Base-by-base conservation (phyloP, 352 stramenopile genomes). In the Globisporangium nodosum region DNA sequence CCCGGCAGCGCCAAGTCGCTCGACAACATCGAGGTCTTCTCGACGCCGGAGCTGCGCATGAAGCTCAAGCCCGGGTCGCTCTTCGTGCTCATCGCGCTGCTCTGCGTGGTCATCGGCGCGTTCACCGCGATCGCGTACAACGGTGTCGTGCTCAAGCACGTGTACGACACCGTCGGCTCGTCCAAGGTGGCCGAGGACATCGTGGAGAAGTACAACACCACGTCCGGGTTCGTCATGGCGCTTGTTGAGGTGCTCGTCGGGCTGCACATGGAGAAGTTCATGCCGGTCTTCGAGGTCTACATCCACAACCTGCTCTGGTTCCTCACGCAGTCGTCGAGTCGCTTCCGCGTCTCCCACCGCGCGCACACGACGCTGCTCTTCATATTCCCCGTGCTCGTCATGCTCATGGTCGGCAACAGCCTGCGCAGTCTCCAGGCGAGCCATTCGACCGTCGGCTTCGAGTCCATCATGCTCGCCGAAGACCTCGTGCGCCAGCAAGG, bases 281-380 rank as follows among this genome's bases (percentile, higher is more conserved):
- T 74, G 35, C 66, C 74, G 4, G 60, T 70, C 42, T 70, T 78
- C 45, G 50, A 69, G 5, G 70, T 82, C 18, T 82, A 78, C 56
- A 53, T 85, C 3, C 68, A 85, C 68, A 85, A 85, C 58, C 11
- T 62, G 49, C 55, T 81, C 9, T 81, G 61, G 63, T 70, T 78
- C 63, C 35, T 72, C 50, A 21, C 60, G 40, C 30, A 55, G 46
- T 57, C 4, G 55, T 45, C 54, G 0, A 53, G 49, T 16, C 24
- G 56, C 48, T 45, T 68, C 16, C 40, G 55, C 20, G 31, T 58
- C 24, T 24, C 40, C 31, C 20, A n/a, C 58, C 51, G 48, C 63
- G 55, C 8, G 20, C 58, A 69, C 63, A 39, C 20, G 5, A 24
- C 50, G 1, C 54, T 72, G 4, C 51, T 85, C 27, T 70, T 80